phyloP scores from a whole-genome alignment of 805 yeast genomes.

The Priceomyces carsonii region DNA sequence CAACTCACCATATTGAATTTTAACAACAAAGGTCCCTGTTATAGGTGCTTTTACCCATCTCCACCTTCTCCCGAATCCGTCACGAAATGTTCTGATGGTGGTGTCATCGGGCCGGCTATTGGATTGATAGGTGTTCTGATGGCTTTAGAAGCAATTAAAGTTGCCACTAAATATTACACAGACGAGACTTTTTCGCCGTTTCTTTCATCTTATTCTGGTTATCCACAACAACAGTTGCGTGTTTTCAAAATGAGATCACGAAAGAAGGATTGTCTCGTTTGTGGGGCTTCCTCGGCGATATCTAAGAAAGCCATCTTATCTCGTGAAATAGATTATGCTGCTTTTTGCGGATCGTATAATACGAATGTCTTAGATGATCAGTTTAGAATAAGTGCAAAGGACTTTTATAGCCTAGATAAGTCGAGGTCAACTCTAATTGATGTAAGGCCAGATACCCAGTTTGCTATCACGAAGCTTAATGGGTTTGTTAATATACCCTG shows the following conservation, averaged over 20 bases:
- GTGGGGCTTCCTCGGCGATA: slow-evolving; percentile 57
- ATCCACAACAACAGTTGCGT: slow-evolving; percentile 64
- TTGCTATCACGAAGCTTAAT: slow-evolving; percentile 60
- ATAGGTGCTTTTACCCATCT: slow-evolving; percentile 86
- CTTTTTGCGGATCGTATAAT: slow-evolving; percentile 70
- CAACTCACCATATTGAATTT: slow-evolving; percentile 79
- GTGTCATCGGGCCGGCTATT: slow-evolving; percentile 94
- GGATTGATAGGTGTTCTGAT: slow-evolving; percentile 87
- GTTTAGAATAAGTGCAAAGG: slow-evolving; percentile 49
- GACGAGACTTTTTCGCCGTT: slow-evolving; percentile 62
- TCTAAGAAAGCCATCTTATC: slow-evolving; percentile 46
- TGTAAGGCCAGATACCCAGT: slow-evolving; percentile 82
- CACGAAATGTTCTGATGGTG: slow-evolving; percentile 88
- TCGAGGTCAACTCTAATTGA: slow-evolving; percentile 53
- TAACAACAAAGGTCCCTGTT: slow-evolving; percentile 75
- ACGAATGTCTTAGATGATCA: slow-evolving; percentile 45
- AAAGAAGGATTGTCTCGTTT: slow-evolving; percentile 59
- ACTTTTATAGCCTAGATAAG: slow-evolving; percentile 24
- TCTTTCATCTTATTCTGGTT: slow-evolving; percentile 66
- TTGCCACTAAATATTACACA: slow-evolving; percentile 57
- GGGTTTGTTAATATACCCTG: slow-evolving; percentile 65
- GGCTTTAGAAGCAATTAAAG: slow-evolving; percentile 84
- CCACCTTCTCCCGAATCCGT: slow-evolving; percentile 88
- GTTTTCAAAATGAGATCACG: slow-evolving; percentile 78
- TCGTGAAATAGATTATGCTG: slow-evolving; percentile 59